phyloP scores from a whole-genome alignment of 441 rosid genomes.

The Cnidoscolus chayamansa region DNA sequence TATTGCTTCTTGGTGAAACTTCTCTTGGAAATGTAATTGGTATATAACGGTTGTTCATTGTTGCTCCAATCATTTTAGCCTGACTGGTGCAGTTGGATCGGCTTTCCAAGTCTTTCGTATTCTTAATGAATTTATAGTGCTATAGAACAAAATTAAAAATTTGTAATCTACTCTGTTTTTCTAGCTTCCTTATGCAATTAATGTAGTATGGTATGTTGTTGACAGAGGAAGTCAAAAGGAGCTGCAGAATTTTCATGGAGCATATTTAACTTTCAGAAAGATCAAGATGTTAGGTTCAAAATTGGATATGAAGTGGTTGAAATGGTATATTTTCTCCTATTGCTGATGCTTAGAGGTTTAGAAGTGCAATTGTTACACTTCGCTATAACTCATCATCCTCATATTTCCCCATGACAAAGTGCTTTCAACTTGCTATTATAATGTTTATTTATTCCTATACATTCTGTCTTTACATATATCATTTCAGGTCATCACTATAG shows the following conservation, averaged over 20 bases:
- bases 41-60: not conserved
- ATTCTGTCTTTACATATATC: not conserved
- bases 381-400: not conserved
- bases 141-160: not conserved
- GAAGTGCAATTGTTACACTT: not conserved
- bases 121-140: not conserved
- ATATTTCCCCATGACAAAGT: not conserved
- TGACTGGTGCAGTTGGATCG: not conserved
- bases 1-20: not conserved
- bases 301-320: slow-evolving; percentile 72
- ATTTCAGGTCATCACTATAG: not conserved
- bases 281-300: slow-evolving; percentile 80
- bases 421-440: not conserved
- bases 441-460: not conserved
- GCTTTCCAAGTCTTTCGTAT: not conserved
- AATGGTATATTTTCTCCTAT: slow-evolving; percentile 44
- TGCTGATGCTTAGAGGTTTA: not conserved
- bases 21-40: slow-evolving; percentile 8
- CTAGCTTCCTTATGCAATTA: slow-evolving; percentile 9
- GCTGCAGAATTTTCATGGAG: slow-evolving; percentile 77
- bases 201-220: slow-evolving; percentile 19
- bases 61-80: not conserved
- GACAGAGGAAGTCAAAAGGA: slow-evolving; percentile 74
- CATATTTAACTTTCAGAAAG: slow-evolving; percentile 67
- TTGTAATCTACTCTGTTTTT: not conserved